A percentile compares a stretch with the other conserved stretches of the same genome.
phyloP scores from a whole-genome alignment of 345 rosid genomes.

The Lumnitzera racemosa region DNA sequence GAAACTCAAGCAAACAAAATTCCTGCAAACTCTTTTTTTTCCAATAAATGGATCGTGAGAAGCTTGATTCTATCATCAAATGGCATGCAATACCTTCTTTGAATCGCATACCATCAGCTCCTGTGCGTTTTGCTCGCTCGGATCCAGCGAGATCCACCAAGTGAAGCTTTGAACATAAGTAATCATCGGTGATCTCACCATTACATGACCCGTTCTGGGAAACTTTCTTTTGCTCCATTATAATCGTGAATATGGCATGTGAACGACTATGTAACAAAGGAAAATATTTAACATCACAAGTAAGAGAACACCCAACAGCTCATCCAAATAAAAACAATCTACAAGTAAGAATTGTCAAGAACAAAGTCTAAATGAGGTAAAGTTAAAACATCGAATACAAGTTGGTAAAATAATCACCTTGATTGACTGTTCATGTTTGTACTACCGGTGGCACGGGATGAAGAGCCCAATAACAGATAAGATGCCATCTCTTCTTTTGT shows the following conservation, averaged over 20 bases:
- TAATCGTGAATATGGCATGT: constrained; percentile 93
- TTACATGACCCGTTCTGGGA: constrained; percentile 16
- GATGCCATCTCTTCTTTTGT: constrained; percentile 89
- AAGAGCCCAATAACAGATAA: constrained; percentile 63
- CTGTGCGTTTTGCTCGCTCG: constrained; percentile 93
- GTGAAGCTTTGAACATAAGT: constrained; percentile 83
- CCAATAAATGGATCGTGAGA: neutral
- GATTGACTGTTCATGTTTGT: constrained; percentile 98
- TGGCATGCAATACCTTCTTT: constrained; percentile 69
- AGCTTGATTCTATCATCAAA: neutral
- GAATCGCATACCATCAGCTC: constrained; percentile 91
- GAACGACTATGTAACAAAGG: constrained; percentile 57
- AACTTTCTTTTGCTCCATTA: constrained; percentile 85
- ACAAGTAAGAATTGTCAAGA: no score
- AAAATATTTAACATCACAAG: neutral
- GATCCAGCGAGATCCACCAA: constrained; percentile 96
- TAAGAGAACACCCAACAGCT: no score
- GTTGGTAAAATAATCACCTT: constrained; percentile 34
- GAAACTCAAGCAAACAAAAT: no score
- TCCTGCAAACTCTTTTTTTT: no score
- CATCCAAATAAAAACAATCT: no score
- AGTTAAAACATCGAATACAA: neutral
- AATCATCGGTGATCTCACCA: constrained; percentile 67
- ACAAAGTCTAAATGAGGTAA: neutral
- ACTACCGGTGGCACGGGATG: constrained; percentile 88